These are phyloP conservation scores for Talaromyces funiculosus DNA, from an alignment of 2,329 filamentous ascomycete genomes.

Conservation along the genomic window DNA sequence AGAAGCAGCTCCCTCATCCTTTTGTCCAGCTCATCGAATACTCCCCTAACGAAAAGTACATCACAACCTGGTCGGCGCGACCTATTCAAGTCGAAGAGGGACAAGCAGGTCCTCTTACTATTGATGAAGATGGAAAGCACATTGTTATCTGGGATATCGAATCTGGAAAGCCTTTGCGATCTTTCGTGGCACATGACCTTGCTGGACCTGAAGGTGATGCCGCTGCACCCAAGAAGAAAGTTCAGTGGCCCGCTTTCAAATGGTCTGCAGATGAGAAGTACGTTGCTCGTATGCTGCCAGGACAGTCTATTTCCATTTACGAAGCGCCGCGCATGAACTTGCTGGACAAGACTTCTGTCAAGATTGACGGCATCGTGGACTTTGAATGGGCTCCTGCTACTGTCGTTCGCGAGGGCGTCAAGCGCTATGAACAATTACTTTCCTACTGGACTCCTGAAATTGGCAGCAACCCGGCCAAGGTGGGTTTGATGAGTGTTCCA, in stretches of 20 bases:
- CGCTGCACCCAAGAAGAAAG: conserved; percentile 72
- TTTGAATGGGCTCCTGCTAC: conserved; percentile 95
- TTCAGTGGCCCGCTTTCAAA: conserved; percentile 98
- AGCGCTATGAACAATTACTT: conserved; percentile 90
- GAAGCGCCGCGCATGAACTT: conserved; percentile 85
- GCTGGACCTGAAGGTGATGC: conserved; percentile 53
- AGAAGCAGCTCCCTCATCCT: conserved; percentile 90
- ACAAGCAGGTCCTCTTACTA: conserved; percentile 63
- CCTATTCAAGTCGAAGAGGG: conserved; percentile 89
- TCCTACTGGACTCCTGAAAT: conserved; percentile 99
- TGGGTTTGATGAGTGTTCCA: conserved; percentile 91
- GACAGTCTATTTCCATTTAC: conserved; percentile 84
- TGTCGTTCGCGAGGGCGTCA: conserved; percentile 74
- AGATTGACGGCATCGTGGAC: conserved; percentile 93
- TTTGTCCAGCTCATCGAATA: conserved; percentile 95
- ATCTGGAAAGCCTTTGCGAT: conserved; percentile 81
- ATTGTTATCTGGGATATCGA: conserved; percentile 98
- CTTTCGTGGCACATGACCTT: conserved; percentile 84
- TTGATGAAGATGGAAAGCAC: conserved; percentile 98
- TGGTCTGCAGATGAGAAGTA: conserved; percentile 98
- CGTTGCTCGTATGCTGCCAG: conserved; percentile 83
- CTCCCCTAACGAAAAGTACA: conserved; percentile 85
- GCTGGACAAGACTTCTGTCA: conserved; percentile 84
- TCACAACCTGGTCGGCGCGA: conserved; percentile 94
- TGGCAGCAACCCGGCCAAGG: conserved; percentile 94